Evolutionary conservation across 1,284 basidiomycete species (phyloP), one percentile per base, ranked within the genome.

Genomic region (Heliocybe sulcata): DNA sequence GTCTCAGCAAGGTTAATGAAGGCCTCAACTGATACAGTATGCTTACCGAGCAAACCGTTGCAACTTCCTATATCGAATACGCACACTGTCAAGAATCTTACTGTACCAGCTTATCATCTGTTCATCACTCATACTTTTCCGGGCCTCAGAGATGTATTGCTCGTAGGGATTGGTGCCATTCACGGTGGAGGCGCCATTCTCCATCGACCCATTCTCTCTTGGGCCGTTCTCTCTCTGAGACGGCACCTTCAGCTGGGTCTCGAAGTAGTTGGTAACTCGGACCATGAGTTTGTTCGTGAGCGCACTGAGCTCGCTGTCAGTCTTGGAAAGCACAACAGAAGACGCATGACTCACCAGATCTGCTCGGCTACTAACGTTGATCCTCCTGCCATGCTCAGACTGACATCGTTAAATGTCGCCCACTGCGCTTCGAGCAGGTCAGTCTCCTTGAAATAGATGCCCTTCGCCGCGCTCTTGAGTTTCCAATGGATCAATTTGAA

Each of bases 391-490:
- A 95, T 89, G 38, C 89, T 91, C 67, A 94, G 79, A 53, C 94
- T 94, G 45, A 98, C 94, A 65, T 93, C 92, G 63, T 92, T 94
- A 69, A 99, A 86, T 45, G 97, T 97, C 45, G 89, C 86, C 92
- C 95, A 98, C 64, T 99, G 95, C 22, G 90, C 89, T 68, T 99
- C 97, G 29, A 99, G 80, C 23, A 98, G 86, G 66, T 99, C 97
- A 0, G 95, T 98, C 74, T 99, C 96, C 65, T 97, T 96, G 75
- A 98, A 97, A 70, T 96, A 92, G 53, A 95, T 90, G 23, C 90
- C 89, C 67, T 92, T 94, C 56, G 83, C 81, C n/a, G 90, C 91
- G 59, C 90, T 92, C 72, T 96, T 96, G 54, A 99, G 79, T 69
- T 98, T 97, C 87, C 90, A 94, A 63, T 97, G 92, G 27, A 99